Base-by-base conservation (phyloP, 2,329 filamentous ascomycete species). In the Ploettnerulaceae sp. region DNA sequence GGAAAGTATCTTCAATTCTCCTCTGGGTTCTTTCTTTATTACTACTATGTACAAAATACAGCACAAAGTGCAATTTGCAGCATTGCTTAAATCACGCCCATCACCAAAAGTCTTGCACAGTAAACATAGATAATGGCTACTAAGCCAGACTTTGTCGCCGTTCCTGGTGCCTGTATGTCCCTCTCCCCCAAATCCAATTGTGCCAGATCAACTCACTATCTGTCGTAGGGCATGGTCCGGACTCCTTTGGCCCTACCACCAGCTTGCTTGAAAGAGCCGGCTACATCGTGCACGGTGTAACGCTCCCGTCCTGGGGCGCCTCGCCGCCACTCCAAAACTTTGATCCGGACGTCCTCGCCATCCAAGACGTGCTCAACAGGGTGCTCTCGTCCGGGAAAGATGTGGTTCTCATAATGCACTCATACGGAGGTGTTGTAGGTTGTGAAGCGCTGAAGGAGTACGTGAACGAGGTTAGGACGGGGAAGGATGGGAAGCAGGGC, bases 401-500 rank as follows among this genome's bases (percentile, higher is more conserved):
- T 18, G 63, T 71, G 4, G 49, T 71, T 0, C 51, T 71, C 5
- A 29, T 69, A 12, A 57, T 60, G 9, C 69, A 72, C 40, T 69
- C 65, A 14, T 71, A 69, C 55, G 63, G 66, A 1, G 67, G 67
- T 7, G 56, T 67, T 0, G 51, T 66, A 0, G 62, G 59, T 2
- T 59, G 62, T 4, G 63, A 68, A 47, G 64, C 63, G 4, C 51
- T 68, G 5, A 54, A 60, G 5, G 65, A 67, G 38, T 59, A 57
- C 29, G 11, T 56, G 5, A 42, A 50, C 17, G 41, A 47, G 8
- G 18, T 47, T 2, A 51, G 57, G 37, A 61, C 64, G 25, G 58
- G 67, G n/a, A 56, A 60, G 35, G 49, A 35, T 3, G 35, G 53
- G 14, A 48, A 51, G 20, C 46, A 57, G 11, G 67, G 67, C 0